Evolutionary conservation across 768 basidiomycete species (phyloP).

Genomic region (Tricholoma matsutake): DNA sequence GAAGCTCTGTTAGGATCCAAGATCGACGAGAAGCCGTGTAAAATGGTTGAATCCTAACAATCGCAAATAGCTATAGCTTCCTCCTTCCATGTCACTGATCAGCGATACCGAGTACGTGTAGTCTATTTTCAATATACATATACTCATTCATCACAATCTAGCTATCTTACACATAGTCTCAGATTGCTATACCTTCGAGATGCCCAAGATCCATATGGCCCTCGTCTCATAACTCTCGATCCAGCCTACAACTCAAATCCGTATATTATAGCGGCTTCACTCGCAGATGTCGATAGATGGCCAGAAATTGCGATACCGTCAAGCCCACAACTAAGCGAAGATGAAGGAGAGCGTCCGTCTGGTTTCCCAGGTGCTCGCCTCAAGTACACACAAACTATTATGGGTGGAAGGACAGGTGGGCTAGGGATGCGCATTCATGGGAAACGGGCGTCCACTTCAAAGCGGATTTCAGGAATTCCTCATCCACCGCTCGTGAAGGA

Average conservation of each 20-base stretch:
- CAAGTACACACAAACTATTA: conserved; percentile 87
- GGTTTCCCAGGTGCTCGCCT: conserved; percentile 55
- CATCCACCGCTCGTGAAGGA: conserved; percentile 34
- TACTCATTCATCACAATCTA: conserved; percentile 17
- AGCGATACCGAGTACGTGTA: conserved; percentile 58
- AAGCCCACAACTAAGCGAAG: conserved; percentile 71
- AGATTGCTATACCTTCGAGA: conserved; percentile 86
- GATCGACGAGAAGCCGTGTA: too few relatives aligned
- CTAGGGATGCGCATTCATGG: conserved; percentile 77
- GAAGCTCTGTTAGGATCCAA: too few relatives aligned
- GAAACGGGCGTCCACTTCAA: conserved; percentile 52
- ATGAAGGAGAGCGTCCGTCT: conserved; percentile 52
- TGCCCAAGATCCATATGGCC: conserved; percentile 82
- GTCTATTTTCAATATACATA: background rate
- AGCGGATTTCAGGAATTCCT: conserved; percentile 42
- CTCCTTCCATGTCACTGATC: conserved; percentile 51
- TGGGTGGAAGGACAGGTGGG: conserved; percentile 69
- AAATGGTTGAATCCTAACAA: background rate
- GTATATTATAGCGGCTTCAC: conserved; percentile 74
- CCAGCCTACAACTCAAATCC: conserved; percentile 78
- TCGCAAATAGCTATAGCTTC: background rate
- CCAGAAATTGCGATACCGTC: conserved; percentile 75
- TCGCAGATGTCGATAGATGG: conserved; percentile 79
- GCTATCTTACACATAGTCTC: conserved; percentile 78
- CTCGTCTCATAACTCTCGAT: conserved; percentile 77